A percentile compares a stretch with the other conserved stretches of the same genome.
Conservation (phyloP, 73 alveolate species). For the Uronychia setigera region DNA sequence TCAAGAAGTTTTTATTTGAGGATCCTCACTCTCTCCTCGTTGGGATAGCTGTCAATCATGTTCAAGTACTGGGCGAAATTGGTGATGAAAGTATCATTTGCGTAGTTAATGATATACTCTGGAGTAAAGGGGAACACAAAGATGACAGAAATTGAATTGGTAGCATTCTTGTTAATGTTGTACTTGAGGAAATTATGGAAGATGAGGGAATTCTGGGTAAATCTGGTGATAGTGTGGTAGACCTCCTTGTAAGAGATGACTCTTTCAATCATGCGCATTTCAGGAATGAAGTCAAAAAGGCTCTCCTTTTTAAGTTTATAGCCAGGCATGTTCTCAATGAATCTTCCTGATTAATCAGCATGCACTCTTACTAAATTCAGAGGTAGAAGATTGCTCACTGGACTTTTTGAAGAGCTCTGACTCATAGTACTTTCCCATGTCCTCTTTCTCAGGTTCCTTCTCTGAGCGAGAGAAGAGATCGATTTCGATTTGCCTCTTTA, state of each 20-base stretch:
- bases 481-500: neutral
- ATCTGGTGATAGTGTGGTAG: conserved; percentile 6
- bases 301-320: neutral
- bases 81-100: neutral
- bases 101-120: neutral
- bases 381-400: neutral
- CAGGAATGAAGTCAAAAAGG: conserved; percentile 1
- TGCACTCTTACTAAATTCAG: neutral
- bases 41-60: neutral
- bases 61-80: conserved; percentile 4
- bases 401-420: conserved; percentile 3
- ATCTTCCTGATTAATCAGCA: neutral
- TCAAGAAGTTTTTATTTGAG: conserved; percentile 1
- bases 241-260: conserved; percentile 8
- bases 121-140: conserved; percentile 15
- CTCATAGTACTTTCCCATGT: neutral
- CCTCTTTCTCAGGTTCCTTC: conserved; percentile 15
- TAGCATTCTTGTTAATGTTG: neutral
- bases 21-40: neutral
- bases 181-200: conserved; percentile 8
- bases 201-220: conserved; percentile 1
- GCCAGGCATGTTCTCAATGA: neutral
- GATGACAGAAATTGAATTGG: neutral
- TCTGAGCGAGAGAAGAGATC: neutral
- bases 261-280: conserved; percentile 5